Base-by-base conservation (phyloP, 2,329 filamentous ascomycete genomes). In the Lecanicillium sp. region DNA sequence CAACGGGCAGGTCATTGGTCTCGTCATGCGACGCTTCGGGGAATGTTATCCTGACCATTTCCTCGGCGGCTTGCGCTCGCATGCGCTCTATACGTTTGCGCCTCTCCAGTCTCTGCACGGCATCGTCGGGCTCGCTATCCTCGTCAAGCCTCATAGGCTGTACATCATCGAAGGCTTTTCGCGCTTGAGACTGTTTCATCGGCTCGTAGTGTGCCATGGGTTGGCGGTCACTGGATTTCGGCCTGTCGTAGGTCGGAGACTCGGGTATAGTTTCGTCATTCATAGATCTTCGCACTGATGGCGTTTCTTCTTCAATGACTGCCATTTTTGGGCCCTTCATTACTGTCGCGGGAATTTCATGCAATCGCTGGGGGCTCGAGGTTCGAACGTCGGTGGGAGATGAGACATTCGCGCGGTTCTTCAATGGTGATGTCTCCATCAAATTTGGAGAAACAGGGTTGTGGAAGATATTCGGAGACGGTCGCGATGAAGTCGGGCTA, bases 401-500 rank as follows among this genome's bases (percentile, higher is more conserved):
- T 0, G 67, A 67, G 20, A 66, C 60, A 35, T 70, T 60, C 13
- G 63, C 63, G 18, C 67, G 63, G 27, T 68, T 60, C 49, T 73
- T 74, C 2, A 74, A 51, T 0, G 73, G 71, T 2, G 73, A 77
- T 0, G 58, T 60, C 44, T 60, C 57, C 3, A 62, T 50, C 3
- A 57, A 53, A 31, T 68, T 68, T 1, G 70, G 63, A 3, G 71
- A 73, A 4, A 69, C 65, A 1, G 60, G 56, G 36, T 70, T 62
- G 17, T 60, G 53, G 9, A 71, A 64, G 4, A 67, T 48, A 30
- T 65, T 58, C 1, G 73, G 73, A 2, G 74, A 78, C 0, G 74
- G 74, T 9, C 73, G 63, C 2, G 73, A 78, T 2, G 72, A 77
- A 1, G 73, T 77, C 15, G 74, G 74, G 42, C 72, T 78, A 33